Base-by-base conservation (phyloP, 148 eudicot genomes). In the Fagopyrum esculentum region DNA sequence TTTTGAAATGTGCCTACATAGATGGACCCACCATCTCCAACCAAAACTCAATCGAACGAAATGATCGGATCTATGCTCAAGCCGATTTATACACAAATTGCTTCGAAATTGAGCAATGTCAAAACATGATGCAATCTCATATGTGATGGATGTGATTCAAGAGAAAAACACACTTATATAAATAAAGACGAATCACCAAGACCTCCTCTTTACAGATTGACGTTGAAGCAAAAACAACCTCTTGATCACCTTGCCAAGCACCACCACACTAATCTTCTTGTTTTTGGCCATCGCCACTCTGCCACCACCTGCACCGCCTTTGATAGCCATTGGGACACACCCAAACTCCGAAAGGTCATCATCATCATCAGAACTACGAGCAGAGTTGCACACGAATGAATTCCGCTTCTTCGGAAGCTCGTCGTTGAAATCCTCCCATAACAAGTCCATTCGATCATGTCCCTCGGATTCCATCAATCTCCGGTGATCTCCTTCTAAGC, bases 201-300 rank as follows among this genome's bases (percentile, higher is more conserved):
- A 71, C n/a, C 40, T 71, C 40, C 47, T 71, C 55, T 71, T 71
- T 71, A 66, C 55, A 11, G 54, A 47, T 9, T 71, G 74, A 71
- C 45, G 74, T 71, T 71, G 55, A 71, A 71, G 74, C 74, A 71
- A 71, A 49, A 71, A 71, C 35, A 46, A 3, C 35, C 43, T 71
- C 55, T 49, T 71, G 30, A 71, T n/a, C 15, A 71, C 74, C 6
- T 71, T 71, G 13, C 40, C 74, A 71, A 71, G 15, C 35, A 71
- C 74, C 51, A 49, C 55, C 30, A 71, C 2, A 29, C 74, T 49
- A 46, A 49, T 30, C 55, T 71, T 46, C 74, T 71, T 71, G 35
- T 71, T 46, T 49, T 71, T 17, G 40, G 35, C 40, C 4, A 40
- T 43, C 22, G 16, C 9, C 54, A 12, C 55, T 29, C 11, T 71